These are phyloP conservation scores for Phytopythium helicoides DNA, from an alignment of 352 stramenopile species.

Conservation along the genomic window DNA sequence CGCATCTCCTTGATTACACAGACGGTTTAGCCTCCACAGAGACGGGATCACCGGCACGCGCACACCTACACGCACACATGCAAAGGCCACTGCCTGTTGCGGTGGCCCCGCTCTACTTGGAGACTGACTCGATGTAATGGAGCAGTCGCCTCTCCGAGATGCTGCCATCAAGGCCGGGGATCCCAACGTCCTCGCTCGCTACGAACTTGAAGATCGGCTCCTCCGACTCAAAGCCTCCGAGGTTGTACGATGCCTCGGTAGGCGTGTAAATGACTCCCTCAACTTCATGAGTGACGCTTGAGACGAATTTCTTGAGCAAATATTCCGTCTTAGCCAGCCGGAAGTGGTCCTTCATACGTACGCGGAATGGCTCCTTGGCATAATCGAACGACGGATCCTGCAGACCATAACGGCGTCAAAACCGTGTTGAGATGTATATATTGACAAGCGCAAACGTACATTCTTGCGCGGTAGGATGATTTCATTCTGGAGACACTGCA, in stretches of 20 bases:
- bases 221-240: constrained; percentile 81
- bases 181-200: constrained; percentile 76
- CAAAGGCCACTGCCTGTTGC: neutral
- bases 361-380: constrained; percentile 76
- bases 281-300: constrained; percentile 83
- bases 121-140: constrained; percentile 77
- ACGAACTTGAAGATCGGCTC: constrained; percentile 90
- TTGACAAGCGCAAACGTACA: constrained; percentile 25
- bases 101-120: constrained; percentile 28
- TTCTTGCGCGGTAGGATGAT: constrained; percentile 86
- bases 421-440: neutral
- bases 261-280: constrained; percentile 87
- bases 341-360: constrained; percentile 90
- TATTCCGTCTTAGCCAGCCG: constrained; percentile 85
- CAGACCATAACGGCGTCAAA: neutral
- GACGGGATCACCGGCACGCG: neutral
- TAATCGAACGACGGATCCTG: constrained; percentile 81
- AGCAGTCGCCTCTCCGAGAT: constrained; percentile 78
- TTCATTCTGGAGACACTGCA: constrained; percentile 88
- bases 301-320: constrained; percentile 83
- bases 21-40: neutral
- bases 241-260: constrained; percentile 79
- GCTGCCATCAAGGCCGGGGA: constrained; percentile 78
- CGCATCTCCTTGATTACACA: neutral
- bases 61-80: neutral